A percentile compares a stretch with the other conserved stretches of the same genome.
These are phyloP conservation scores for Boletus edulis DNA, from an alignment of 768 basidiomycete genomes.

Conservation along the genomic window DNA sequence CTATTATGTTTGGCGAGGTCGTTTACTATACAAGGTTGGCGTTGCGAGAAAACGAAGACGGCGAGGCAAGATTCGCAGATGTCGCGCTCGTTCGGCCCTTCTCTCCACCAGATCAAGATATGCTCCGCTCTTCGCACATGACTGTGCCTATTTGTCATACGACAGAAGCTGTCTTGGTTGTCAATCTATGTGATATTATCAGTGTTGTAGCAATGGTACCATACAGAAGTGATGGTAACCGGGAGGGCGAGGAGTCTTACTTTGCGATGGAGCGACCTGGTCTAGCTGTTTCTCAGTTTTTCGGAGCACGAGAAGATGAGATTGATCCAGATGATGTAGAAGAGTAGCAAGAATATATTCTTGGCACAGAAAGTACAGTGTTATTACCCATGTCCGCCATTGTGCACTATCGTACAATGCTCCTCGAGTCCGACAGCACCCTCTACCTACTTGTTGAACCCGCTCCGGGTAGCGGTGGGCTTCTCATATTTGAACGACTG, in stretches of 20 bases:
- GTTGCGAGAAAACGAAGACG: no score
- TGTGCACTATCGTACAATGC: no score
- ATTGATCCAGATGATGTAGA: not conserved
- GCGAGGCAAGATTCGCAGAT: not conserved
- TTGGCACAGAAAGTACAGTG: not conserved
- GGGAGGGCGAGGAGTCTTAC: not conserved
- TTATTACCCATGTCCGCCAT: no score
- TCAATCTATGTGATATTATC: not conserved
- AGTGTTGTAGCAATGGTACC: not conserved
- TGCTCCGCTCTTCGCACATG: not conserved
- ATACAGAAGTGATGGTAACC: not conserved
- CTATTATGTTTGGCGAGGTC: not conserved
- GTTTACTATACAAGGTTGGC: not conserved
- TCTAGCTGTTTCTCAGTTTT: not conserved
- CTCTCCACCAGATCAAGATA: not conserved
- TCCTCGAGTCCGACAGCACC: not conserved
- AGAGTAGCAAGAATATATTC: not conserved
- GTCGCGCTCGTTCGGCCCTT: not conserved
- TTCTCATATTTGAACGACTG: not conserved
- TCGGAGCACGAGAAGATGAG: not conserved
- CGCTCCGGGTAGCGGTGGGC: not conserved
- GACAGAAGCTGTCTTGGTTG: not conserved
- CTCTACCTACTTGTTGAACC: not conserved
- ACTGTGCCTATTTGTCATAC: not conserved
- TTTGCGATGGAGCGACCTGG: not conserved